Conservation (phyloP, 768 basidiomycete species). For the Mycena epipterygia region DNA sequence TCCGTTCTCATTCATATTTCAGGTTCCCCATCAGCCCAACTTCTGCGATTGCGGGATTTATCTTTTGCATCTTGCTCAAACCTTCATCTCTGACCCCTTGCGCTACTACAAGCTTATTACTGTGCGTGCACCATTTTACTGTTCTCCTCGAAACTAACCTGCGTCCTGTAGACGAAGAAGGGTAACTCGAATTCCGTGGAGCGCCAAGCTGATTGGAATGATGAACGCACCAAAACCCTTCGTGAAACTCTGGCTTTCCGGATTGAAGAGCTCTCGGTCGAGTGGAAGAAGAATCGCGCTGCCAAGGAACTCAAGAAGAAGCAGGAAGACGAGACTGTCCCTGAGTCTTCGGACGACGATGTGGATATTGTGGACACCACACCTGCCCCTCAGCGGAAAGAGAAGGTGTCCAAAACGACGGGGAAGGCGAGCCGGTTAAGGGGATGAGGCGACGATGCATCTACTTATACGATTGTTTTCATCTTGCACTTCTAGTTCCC, state of each 20-base stretch:
- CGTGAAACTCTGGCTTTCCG: conserved; percentile 60
- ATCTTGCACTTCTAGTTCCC: background rate
- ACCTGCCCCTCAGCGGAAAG: conserved; percentile 23
- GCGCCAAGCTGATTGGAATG: conserved; percentile 67
- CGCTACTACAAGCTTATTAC: conserved; percentile 65
- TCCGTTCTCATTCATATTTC: background rate
- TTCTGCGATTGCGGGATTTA: conserved; percentile 95
- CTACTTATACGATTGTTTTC: background rate
- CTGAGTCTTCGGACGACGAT: conserved; percentile 56
- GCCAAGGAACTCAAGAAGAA: conserved; percentile 46
- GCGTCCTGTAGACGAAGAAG: conserved; percentile 10
- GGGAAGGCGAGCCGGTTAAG: conserved; percentile 21
- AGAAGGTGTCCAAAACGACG: background rate
- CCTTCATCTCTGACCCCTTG: conserved; percentile 77
- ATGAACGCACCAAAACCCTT: conserved; percentile 57
- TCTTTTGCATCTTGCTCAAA: conserved; percentile 87
- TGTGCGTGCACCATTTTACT: conserved; percentile 44
- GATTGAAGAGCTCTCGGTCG: conserved; percentile 63
- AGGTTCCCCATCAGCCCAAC: conserved; percentile 94
- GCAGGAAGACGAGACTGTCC: conserved; percentile 40
- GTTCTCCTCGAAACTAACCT: background rate
- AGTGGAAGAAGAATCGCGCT: conserved; percentile 64
- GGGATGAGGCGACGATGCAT: conserved; percentile 8
- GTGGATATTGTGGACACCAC: conserved; percentile 57
- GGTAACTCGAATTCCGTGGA: conserved; percentile 44